Percentiles rank a stretch among this genome's conserved stretches.
phyloP scores from a whole-genome alignment of 2,329 filamentous ascomycete genomes.

The Chrysosporium keratinophilum region DNA sequence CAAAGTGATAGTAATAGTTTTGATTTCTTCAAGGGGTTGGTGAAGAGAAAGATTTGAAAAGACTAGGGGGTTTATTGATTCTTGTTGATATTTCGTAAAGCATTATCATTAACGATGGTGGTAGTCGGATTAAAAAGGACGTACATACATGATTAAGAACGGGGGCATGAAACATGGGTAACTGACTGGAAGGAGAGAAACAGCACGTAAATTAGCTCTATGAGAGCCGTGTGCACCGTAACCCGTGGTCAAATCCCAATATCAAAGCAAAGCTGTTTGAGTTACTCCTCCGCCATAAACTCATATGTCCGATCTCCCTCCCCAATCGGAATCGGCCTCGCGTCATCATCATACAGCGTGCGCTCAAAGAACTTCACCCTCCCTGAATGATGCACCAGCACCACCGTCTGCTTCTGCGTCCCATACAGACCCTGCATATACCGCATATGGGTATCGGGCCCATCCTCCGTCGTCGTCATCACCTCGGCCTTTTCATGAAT shows the following conservation, averaged over 20 bases:
- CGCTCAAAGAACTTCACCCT: slow-evolving; percentile 53
- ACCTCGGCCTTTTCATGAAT: slow-evolving; percentile 19
- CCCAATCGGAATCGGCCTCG: slow-evolving; percentile 36
- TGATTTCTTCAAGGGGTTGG: slow-evolving; percentile 84
- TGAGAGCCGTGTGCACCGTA: not conserved
- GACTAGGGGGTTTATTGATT: not conserved
- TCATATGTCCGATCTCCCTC: slow-evolving; percentile 39
- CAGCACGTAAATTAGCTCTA: not conserved
- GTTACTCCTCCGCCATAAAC: slow-evolving; percentile 23
- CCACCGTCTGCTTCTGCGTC: slow-evolving; percentile 54
- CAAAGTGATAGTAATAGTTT: slow-evolving; percentile 98
- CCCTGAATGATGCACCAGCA: slow-evolving; percentile 47
- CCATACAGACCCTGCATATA: slow-evolving; percentile 47
- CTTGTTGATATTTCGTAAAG: not conserved
- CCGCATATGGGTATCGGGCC: slow-evolving; percentile 15
- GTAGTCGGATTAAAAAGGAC: too few relatives aligned
- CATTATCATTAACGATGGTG: too few relatives aligned
- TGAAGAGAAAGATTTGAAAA: slow-evolving; percentile 62
- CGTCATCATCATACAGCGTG: slow-evolving; percentile 48
- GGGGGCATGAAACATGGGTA: too few relatives aligned
- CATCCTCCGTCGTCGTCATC: slow-evolving; percentile 16
- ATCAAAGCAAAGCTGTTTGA: not conserved
- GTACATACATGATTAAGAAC: too few relatives aligned
- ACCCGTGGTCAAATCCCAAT: not conserved
- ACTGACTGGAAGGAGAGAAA: too few relatives aligned